These are phyloP conservation scores for Lentinula detonsa DNA, from an alignment of 768 basidiomycete species.

Conservation along the genomic window DNA sequence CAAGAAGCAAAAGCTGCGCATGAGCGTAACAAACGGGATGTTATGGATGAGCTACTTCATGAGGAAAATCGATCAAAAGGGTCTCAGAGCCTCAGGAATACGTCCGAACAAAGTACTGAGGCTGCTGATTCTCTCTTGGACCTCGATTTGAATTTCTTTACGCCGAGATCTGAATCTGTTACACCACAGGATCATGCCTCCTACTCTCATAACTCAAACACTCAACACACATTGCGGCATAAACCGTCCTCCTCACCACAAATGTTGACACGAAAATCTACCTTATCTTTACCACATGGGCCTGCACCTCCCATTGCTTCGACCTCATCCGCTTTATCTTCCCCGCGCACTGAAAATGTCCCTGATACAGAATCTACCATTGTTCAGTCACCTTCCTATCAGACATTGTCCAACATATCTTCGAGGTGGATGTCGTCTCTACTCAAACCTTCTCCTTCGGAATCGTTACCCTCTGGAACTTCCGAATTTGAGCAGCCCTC, in stretches of 20 bases:
- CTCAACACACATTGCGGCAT: constrained; percentile 10
- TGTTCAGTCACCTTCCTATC: constrained; percentile 23
- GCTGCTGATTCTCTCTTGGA: constrained; percentile 20
- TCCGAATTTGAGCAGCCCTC: not conserved
- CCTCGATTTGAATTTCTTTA: constrained; percentile 25
- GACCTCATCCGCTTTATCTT: constrained; percentile 16
- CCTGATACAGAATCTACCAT: constrained; percentile 4
- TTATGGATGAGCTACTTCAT: constrained; percentile 59
- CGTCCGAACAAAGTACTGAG: constrained; percentile 1
- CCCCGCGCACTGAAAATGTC: constrained; percentile 6
- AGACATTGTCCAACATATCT: constrained; percentile 39
- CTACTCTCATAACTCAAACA: not conserved
- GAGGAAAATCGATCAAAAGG: constrained; percentile 72
- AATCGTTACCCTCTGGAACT: not conserved
- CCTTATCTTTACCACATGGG: constrained; percentile 8
- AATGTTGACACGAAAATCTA: constrained; percentile 26
- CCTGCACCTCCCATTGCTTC: constrained; percentile 16
- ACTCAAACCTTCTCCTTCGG: constrained; percentile 19
- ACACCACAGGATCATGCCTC: not conserved
- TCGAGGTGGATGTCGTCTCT: constrained; percentile 48
- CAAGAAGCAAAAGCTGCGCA: constrained; percentile 49
- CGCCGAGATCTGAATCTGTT: not conserved
- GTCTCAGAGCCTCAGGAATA: constrained; percentile 15
- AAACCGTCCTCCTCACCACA: constrained; percentile 27
- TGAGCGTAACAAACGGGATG: constrained; percentile 41